Percentiles rank a stretch among this genome's conserved stretches.
Evolutionary conservation across 176 grass and related monocot species (phyloP).

Genomic region (Oryza meyeriana): DNA sequence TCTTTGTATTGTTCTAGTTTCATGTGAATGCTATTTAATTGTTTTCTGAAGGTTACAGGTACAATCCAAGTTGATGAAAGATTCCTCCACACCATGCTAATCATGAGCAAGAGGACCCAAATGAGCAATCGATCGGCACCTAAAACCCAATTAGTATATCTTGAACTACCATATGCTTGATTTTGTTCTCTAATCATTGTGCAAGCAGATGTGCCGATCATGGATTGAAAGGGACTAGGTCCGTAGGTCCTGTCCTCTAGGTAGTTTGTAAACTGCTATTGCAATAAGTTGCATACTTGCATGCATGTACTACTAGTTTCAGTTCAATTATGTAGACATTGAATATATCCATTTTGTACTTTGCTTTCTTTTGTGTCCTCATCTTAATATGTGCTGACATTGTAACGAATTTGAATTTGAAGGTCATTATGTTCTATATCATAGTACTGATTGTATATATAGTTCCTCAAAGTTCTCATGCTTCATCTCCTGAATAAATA

Average conservation of each 20-base stretch:
- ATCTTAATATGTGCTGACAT: not conserved
- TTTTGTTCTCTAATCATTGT: constrained; percentile 14
- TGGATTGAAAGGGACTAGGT: not conserved
- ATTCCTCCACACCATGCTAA: constrained; percentile 41
- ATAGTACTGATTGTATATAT: not conserved
- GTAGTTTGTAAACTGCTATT: not conserved
- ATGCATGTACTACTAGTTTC: constrained; percentile 21
- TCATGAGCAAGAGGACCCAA: constrained; percentile 34
- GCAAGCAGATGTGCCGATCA: constrained; percentile 16
- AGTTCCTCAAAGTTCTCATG: not conserved
- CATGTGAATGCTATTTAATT: constrained; percentile 26
- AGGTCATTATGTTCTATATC: not conserved
- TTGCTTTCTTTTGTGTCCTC: not conserved
- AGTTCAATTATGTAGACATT: not conserved
- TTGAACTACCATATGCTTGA: constrained; percentile 30
- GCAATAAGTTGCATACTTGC: constrained; percentile 1
- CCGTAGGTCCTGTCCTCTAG: not conserved
- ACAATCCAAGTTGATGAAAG: constrained; percentile 32
- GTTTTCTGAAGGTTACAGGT: constrained; percentile 31
- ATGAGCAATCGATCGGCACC: constrained; percentile 16
- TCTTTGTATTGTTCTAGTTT: not conserved
- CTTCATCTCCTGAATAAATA: not conserved
- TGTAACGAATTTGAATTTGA: not conserved
- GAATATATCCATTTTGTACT: not conserved
- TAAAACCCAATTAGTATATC: constrained; percentile 25